Base-by-base conservation (phyloP, 805 yeast genomes). In the Zygosaccharomyces kombuchaensis region DNA sequence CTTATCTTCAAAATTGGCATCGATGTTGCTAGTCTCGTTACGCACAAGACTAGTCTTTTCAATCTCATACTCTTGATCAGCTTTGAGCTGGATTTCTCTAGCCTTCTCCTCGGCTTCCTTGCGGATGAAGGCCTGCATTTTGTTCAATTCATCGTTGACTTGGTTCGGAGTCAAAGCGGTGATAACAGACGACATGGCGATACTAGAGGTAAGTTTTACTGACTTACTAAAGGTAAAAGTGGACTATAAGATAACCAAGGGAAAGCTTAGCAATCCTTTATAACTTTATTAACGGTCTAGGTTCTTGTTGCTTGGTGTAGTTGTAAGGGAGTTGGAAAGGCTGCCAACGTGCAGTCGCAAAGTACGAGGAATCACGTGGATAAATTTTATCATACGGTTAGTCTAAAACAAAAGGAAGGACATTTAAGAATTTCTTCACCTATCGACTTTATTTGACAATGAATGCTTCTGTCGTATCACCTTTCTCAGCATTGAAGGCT, bases 81-180 rank as follows among this genome's bases (percentile, higher is more conserved):
- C 96, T 75, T 93, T 95, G 61, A 93, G 76, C 66, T 78, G 82
- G 64, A 93, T 89, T 71, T 93, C 99, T 68, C 87, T 87, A 56
- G 98, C 96, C 74, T 93, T 93, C 70, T 93, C 99, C 62, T 90
- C 95, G 32, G 99, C 99, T 74, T 93, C 99, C 79, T 91, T 93
- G 73, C 85, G 87, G 78, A 93, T 93, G 82, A 93, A 93, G 65
- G 95, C 90, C 67, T 91, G 96, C 97, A 93, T 93, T 76, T 93
- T 93, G 68, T 83, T 82, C 70, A 93, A 86, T 75, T 93, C 99
- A 59, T 88, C 88, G 63, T 85, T 89, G 57, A 91, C 98, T 89
- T 90, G 63, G 43, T 56, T 58, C 14, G 68, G 67, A 10, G 67
- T 63, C 40, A 65, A 51, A 30, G 68, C 59, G 25, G 66, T 60